phyloP scores from a whole-genome alignment of 192 early-diverging fungal genomes.

The Umbelopsis ramanniana region DNA sequence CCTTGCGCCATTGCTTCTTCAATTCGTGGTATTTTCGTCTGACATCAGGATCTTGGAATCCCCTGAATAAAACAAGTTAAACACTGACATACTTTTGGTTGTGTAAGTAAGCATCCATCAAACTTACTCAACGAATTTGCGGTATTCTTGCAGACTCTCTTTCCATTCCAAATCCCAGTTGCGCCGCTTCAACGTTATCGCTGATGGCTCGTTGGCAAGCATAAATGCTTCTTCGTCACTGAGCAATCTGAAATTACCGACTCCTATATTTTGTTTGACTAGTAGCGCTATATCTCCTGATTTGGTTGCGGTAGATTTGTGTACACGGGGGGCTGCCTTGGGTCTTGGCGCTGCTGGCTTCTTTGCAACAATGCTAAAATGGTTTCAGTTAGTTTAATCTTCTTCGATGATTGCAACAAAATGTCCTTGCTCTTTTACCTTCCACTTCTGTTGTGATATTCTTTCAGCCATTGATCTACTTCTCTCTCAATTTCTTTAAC shows the following conservation, averaged over 20 bases:
- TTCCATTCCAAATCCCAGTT: slow-evolving; percentile 37
- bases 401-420: background rate
- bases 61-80: slow-evolving; percentile 14
- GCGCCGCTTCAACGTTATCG: background rate
- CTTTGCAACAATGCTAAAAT: background rate
- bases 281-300: background rate
- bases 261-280: slow-evolving; percentile 17
- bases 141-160: slow-evolving; percentile 25
- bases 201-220: background rate
- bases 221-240: slow-evolving; percentile 14
- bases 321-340: background rate
- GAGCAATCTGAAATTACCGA: slow-evolving; percentile 3
- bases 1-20: slow-evolving; percentile 36
- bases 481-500: slow-evolving; percentile 53
- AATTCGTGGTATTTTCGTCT: slow-evolving; percentile 24
- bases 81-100: background rate
- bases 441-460: slow-evolving; percentile 45
- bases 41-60: slow-evolving; percentile 21
- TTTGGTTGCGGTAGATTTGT: slow-evolving; percentile 11
- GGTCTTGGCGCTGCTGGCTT: slow-evolving; percentile 23
- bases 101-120: background rate
- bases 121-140: slow-evolving; percentile 34
- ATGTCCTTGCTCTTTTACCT: slow-evolving; percentile 2
- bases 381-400: background rate
- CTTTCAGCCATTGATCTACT: slow-evolving; percentile 53